Evolutionary conservation across 495 filamentous ascomycete species (phyloP), one percentile per base, ranked within the genome.

Genomic region (Apiosordaria backusii): DNA sequence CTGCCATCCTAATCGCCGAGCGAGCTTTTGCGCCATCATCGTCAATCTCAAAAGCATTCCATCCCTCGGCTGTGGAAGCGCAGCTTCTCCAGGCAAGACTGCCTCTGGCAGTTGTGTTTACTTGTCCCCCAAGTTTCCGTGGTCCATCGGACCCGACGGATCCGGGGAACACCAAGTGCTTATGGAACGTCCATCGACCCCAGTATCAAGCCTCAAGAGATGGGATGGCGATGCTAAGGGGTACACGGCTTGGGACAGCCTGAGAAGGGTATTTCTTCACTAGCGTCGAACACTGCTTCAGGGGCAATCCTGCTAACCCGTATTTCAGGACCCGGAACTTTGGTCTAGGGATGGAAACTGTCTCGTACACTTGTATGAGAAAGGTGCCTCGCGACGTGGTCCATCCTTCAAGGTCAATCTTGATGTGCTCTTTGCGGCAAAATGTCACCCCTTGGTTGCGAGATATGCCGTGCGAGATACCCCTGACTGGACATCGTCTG

Each of bases 261-360:
- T 87, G 22, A 74, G 79, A 71, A 81, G 76, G 69, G 86, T 87
- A 75, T 80, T 71, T 21, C 21, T 18, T 24, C 7, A 27, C 35
- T 9, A 19, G 16, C 3, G 25, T 21, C 24, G 5, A n/a, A 4
- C 40, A 61, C 57, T 27, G 26, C 2, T 9, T 50, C 29, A 13
- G 18, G 25, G 54, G 45, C 15, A 40, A 10, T 2, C 29, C 35
- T 23, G 40, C 23, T 61, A 68, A 60, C 61, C 65, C 35, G 29
- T 26, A 4, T 23, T 23, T 22, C 50, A 85, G 82, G 88, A 91
- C 71, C 76, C 83, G 16, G 87, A 90, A 63, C 79, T 91, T 16
- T 91, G 86, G 87, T 80, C 79, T 73, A 76, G 80, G 0, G 74
- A 85, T 63, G 88, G 85, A 13, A 84, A 90, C 71, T 90, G 88